These are phyloP conservation scores for Magnolia changhungtana DNA, from an alignment of 164 flowering plant species.

Conservation along the genomic window DNA sequence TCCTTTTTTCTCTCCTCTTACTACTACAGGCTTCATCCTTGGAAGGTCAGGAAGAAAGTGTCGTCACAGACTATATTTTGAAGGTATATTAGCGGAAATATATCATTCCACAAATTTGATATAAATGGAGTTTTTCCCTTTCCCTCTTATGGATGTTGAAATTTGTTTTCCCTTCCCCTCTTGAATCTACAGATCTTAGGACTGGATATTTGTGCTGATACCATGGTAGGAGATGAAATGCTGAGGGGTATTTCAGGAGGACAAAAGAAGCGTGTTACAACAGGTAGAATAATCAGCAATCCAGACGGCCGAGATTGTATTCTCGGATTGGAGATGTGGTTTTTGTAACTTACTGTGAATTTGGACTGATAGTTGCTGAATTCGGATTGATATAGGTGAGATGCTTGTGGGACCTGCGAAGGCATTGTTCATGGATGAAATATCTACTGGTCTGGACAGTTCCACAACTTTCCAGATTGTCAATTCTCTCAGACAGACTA, in stretches of 20 bases:
- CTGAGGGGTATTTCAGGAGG: constrained; percentile 30
- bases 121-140: too few relatives aligned
- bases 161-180: neutral
- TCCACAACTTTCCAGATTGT: constrained; percentile 67
- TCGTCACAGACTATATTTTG: constrained; percentile 24
- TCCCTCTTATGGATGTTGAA: neutral
- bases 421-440: constrained; percentile 20
- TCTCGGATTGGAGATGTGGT: neutral
- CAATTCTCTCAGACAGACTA: constrained; percentile 45
- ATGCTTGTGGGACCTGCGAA: constrained; percentile 18
- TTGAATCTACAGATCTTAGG: constrained; percentile 24
- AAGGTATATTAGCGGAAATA: constrained; percentile 12
- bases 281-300: constrained; percentile 11
- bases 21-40: constrained; percentile 27
- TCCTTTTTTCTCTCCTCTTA: neutral
- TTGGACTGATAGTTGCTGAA: neutral
- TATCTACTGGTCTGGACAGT: constrained; percentile 50
- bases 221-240: constrained; percentile 30
- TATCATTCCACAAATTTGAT: neutral
- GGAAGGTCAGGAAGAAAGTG: constrained; percentile 26
- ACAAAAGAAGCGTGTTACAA: constrained; percentile 30
- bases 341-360: too few relatives aligned
- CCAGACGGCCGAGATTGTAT: neutral
- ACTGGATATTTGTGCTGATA: constrained; percentile 26
- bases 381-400: constrained; percentile 6